A percentile compares a stretch with the other conserved stretches of the same genome.
phyloP scores from a whole-genome alignment of 2,329 filamentous ascomycete species.

The Fusarium sp. region DNA sequence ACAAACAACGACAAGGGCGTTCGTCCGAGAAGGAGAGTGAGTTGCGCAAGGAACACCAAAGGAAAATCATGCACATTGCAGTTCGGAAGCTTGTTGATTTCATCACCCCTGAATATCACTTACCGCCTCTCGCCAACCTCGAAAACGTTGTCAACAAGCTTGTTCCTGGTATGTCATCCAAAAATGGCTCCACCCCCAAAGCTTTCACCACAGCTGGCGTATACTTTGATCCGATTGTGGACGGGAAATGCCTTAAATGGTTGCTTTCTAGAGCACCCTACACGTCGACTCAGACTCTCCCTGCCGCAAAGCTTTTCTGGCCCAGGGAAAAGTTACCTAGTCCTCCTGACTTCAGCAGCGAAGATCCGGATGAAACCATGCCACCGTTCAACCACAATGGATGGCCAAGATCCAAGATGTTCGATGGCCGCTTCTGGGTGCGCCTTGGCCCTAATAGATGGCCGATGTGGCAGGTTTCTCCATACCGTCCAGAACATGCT shows the following conservation, averaged over 20 bases:
- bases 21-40: constrained; percentile 41
- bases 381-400: constrained; percentile 46
- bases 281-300: constrained; percentile 51
- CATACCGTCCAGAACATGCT: constrained; percentile 57
- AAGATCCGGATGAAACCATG: constrained; percentile 9
- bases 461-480: constrained; percentile 57
- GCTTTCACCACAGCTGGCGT: constrained; percentile 56
- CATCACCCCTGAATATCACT: constrained; percentile 61
- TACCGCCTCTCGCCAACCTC: constrained; percentile 57
- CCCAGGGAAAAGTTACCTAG: constrained; percentile 34
- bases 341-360: constrained; percentile 9
- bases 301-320: constrained; percentile 42
- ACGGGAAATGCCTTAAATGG: constrained; percentile 51
- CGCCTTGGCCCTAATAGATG: constrained; percentile 58
- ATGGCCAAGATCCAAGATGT: constrained; percentile 55
- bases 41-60: constrained; percentile 51
- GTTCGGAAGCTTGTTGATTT: constrained; percentile 62
- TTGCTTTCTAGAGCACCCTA: constrained; percentile 61
- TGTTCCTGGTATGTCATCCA: constrained; percentile 57
- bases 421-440: constrained; percentile 73
- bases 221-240: constrained; percentile 51
- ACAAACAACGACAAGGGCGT: constrained; percentile 37
- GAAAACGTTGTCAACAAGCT: constrained; percentile 59
- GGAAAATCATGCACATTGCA: constrained; percentile 58
- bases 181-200: constrained; percentile 46